Evolutionary conservation across 176 grass and related monocot species (phyloP), one percentile per base, ranked within the genome.

Genomic region (Ensete ventricosum): DNA sequence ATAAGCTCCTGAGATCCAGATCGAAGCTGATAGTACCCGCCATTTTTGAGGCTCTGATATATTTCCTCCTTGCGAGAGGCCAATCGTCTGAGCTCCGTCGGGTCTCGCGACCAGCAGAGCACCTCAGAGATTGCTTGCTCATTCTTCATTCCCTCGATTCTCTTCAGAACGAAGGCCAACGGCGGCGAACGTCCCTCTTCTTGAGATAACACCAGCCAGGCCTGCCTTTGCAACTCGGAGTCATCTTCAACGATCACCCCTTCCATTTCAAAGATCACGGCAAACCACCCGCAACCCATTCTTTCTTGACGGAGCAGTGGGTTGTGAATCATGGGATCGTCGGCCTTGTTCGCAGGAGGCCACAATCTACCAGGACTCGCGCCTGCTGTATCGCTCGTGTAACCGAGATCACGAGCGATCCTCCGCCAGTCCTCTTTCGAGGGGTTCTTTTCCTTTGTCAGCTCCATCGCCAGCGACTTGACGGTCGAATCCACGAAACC

Each of bases 271-370:
- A 98, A 93, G 77, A 98, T 98, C 43, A 87, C 94, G 8, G 79
- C 94, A 0, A 98, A 64, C 94, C 94, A 98, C 43, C 94, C 94
- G 13, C 94, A 98, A 19, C 94, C 88, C 94, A 98, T 93, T 7
- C 90, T 82, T 82, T 98, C 86, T 0, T 90, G 88, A 1, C 90
- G 88, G 11, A 88, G 75, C 83, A 98, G 53, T 1, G 94, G 94
- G 82, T 98, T 98, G 1, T 91, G 90, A 53, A 98, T 82, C 49
- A 77, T 82, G 0, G 94, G 90, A 16, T 98, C 77, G 27, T 98
- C 94, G 0, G 88, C 90, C 76, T 73, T 78, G 86, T 93, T 98
- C 48, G 73, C 55, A 1, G 90, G 94, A 2, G 90, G 94, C 88
- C 90, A 98, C 1, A 83, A 78, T 21, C 81, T 76, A 14, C 69